A percentile compares a stretch with the other conserved stretches of the same genome.
These are phyloP conservation scores for Penicilliopsis zonata DNA, from an alignment of 495 filamentous ascomycete genomes.

Conservation along the genomic window DNA sequence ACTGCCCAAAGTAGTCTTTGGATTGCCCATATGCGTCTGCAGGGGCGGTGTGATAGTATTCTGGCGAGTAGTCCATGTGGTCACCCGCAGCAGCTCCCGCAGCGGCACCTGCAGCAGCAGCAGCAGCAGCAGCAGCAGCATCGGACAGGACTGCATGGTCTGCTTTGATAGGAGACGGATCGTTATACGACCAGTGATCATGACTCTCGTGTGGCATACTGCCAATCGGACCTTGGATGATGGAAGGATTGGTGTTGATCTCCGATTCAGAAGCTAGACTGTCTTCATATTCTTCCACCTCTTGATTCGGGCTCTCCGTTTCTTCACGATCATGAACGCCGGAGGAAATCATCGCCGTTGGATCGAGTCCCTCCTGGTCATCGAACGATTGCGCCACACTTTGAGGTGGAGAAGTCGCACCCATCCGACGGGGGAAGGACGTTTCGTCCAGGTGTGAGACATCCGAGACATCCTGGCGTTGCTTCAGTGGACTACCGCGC, in stretches of 20 bases:
- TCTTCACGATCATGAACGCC: constrained; percentile 52
- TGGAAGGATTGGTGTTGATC: constrained; percentile 66
- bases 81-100: constrained; percentile 17
- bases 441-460: constrained; percentile 33
- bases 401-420: constrained; percentile 58
- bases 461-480: constrained; percentile 27
- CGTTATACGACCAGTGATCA: constrained; percentile 42
- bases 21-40: constrained; percentile 23
- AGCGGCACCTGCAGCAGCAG: constrained; percentile 24
- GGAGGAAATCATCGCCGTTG: constrained; percentile 47
- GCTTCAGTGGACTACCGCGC: constrained; percentile 33
- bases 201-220: constrained; percentile 32
- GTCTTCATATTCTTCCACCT: constrained; percentile 43
- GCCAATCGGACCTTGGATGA: constrained; percentile 57
- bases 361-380: constrained; percentile 35
- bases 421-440: constrained; percentile 33
- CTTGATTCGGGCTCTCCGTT: constrained; percentile 39
- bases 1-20: constrained; percentile 22
- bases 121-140: constrained; percentile 30
- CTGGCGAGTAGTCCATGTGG: constrained; percentile 18
- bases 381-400: constrained; percentile 57
- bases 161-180: constrained; percentile 33
- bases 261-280: constrained; percentile 54
- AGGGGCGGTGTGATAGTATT: constrained; percentile 27
- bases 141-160: constrained; percentile 31